Evolutionary conservation across 179 eudicot species (phyloP).

Genomic region (Spergularia azorica): DNA sequence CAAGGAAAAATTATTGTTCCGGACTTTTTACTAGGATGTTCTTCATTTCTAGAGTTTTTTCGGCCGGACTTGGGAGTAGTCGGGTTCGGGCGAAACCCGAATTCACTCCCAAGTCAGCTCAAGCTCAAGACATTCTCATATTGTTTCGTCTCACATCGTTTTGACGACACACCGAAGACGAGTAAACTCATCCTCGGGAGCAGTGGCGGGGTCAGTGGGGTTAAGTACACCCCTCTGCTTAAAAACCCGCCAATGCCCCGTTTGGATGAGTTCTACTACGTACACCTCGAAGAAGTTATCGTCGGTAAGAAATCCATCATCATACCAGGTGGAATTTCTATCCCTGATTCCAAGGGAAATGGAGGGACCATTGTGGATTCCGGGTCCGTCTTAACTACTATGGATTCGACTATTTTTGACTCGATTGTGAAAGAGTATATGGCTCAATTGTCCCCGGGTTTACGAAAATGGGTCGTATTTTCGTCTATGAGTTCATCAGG

Average conservation of each 20-base stretch:
- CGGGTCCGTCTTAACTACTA: constrained; percentile 56
- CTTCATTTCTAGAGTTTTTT: neutral
- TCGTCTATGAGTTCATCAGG: constrained; percentile 28
- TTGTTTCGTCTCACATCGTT: constrained; percentile 42
- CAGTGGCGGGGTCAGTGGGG: constrained; percentile 4
- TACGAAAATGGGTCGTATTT: constrained; percentile 35
- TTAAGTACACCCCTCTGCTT: constrained; percentile 49
- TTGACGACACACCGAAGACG: constrained; percentile 43
- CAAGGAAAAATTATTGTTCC: neutral
- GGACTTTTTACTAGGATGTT: neutral
- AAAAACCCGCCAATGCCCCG: constrained; percentile 35
- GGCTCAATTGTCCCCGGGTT: constrained; percentile 38
- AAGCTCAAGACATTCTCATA: constrained; percentile 24
- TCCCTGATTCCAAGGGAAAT: constrained; percentile 37
- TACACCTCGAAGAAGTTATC: constrained; percentile 40
- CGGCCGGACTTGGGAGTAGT: constrained; percentile 57
- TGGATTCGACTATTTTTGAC: constrained; percentile 41
- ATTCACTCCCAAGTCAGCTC: constrained; percentile 52
- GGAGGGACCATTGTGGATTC: constrained; percentile 76
- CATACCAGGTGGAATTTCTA: constrained; percentile 34
- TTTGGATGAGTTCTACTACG: constrained; percentile 52
- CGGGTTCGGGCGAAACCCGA: constrained; percentile 52
- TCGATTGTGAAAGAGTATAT: constrained; percentile 47
- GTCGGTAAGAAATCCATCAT: constrained; percentile 50
- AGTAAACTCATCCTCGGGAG: constrained; percentile 41